Conservation (phyloP, 1,139 yeast genomes). For the Yamadazyma friedrichii region DNA sequence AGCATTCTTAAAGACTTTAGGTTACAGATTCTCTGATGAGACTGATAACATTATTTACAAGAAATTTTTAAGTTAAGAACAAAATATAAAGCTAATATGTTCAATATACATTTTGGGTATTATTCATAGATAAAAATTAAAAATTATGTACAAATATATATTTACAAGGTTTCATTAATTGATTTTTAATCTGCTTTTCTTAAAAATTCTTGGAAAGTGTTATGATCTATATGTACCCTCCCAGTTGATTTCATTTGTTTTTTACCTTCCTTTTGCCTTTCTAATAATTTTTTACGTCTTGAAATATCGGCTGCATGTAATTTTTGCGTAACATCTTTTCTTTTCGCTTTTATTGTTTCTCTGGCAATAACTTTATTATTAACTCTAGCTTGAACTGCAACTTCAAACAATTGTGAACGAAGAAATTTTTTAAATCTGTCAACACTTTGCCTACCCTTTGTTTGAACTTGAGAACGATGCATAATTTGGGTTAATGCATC, state of each 20-base stretch:
- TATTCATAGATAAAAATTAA: no score
- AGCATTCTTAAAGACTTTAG: constrained; percentile 65
- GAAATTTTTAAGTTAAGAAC: constrained; percentile 52
- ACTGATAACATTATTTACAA: constrained; percentile 81
- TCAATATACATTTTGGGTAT: no score
- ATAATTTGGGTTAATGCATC: constrained; percentile 92
- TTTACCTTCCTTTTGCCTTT: constrained; percentile 92
- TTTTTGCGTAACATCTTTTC: constrained; percentile 90
- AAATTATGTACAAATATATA: neutral
- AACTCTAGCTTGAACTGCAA: constrained; percentile 90
- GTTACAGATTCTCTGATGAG: constrained; percentile 79
- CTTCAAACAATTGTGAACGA: constrained; percentile 83
- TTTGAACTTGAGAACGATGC: constrained; percentile 75
- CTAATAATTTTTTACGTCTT: constrained; percentile 82
- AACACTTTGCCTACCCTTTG: constrained; percentile 79
- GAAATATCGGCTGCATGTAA: constrained; percentile 93
- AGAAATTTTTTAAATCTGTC: constrained; percentile 75
- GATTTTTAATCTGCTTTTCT: constrained; percentile 27
- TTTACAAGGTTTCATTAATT: constrained; percentile 8
- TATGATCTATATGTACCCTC: constrained; percentile 72
- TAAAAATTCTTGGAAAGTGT: constrained; percentile 76
- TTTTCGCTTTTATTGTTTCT: constrained; percentile 87
- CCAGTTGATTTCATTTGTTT: constrained; percentile 81
- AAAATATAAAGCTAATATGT: no score
- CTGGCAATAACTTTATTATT: constrained; percentile 81